Conservation (phyloP, 345 rosid species). For the Dimocarpus longan region DNA sequence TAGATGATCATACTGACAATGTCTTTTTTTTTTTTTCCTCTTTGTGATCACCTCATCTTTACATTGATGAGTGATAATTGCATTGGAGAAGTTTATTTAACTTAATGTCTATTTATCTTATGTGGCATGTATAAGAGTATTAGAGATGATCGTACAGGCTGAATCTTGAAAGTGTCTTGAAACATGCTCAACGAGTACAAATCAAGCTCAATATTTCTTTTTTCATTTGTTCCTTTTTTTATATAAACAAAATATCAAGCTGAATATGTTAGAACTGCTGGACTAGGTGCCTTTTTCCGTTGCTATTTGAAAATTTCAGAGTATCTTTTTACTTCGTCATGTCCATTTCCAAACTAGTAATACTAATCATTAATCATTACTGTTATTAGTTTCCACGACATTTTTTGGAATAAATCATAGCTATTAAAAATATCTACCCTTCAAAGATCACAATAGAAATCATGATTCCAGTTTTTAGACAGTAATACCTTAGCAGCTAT, state of each 20-base stretch:
- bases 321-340: not conserved
- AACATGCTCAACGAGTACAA: not conserved
- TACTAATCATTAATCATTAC: not conserved
- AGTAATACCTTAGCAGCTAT: slow-evolving; percentile 88
- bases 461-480: not conserved
- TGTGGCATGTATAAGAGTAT: no score
- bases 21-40: no score
- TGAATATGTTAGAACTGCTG: not conserved
- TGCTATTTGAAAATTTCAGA: not conserved
- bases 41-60: no score
- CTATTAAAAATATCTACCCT: not conserved
- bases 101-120: no score
- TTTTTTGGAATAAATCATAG: not conserved
- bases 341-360: not conserved
- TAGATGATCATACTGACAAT: no score
- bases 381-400: not conserved
- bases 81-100: no score
- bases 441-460: slow-evolving; percentile 2
- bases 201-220: not conserved
- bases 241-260: no score
- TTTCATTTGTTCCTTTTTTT: no score
- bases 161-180: not conserved
- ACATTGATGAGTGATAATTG: no score
- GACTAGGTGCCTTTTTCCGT: not conserved
- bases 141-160: not conserved